Conservation (phyloP, 176 grass and related monocot genomes). For the Tillandsia fasciculata region DNA sequence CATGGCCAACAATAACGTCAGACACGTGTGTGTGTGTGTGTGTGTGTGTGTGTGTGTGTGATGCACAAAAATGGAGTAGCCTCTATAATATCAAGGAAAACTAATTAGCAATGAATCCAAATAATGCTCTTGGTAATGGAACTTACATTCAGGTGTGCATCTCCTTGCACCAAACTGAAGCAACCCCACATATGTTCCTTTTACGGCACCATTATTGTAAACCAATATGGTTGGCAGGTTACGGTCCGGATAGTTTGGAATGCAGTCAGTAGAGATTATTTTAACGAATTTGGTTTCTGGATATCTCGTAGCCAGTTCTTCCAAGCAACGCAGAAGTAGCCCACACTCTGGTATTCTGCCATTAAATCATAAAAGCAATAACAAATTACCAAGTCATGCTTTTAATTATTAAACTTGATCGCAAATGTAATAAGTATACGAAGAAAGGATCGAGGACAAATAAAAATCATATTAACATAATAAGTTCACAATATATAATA, state of each 20-base stretch:
- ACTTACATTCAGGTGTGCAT: conserved; percentile 96
- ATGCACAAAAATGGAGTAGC: conserved; percentile 3
- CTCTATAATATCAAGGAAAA: background rate
- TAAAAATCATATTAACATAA: too few species aligned
- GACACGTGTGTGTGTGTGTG: background rate
- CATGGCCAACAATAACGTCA: background rate
- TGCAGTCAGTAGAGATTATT: conserved; percentile 90
- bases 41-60: background rate
- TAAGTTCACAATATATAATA: too few species aligned
- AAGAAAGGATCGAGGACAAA: too few species aligned
- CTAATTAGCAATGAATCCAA: background rate
- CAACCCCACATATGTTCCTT: conserved; percentile 78
- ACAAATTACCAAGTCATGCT: background rate
- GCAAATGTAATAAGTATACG: too few species aligned
- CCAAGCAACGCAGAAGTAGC: conserved; percentile 69
- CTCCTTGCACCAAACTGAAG: conserved; percentile 67
- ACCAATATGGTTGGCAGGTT: conserved; percentile 97
- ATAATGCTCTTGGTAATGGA: conserved; percentile 7
- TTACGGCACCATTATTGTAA: conserved; percentile 92
- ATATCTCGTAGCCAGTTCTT: conserved; percentile 73
- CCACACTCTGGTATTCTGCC: conserved; percentile 78
- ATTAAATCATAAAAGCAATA: conserved; percentile 16
- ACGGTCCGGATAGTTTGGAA: conserved; percentile 79
- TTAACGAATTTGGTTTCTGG: conserved; percentile 92
- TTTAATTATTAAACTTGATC: background rate